Evolutionary conservation across 75 land plant species (phyloP), one percentile per base, ranked within the genome.

Genomic region (Pinus tabuliformis): DNA sequence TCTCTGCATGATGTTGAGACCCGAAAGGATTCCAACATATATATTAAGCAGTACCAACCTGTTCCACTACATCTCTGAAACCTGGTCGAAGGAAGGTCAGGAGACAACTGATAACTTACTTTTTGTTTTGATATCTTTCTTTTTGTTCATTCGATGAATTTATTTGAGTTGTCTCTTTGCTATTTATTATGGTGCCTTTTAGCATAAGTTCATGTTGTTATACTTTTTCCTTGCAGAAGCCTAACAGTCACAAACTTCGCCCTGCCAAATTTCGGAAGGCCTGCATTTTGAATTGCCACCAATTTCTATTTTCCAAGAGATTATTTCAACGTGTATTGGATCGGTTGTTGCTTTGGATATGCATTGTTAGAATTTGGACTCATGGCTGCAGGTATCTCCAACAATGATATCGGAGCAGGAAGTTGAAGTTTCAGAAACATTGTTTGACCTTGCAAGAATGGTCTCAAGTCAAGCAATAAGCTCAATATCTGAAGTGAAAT

Each of bases 391-490:
- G 81, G 82, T 75, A 26, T 63, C 82, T 20, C 71, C 84, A 30
- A 30, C 80, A 36, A 20, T 62, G 28, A 61, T 81, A 59, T 81
- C 84, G 3, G 86, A 84, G 65, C 83, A 81, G 58, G 86, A 84
- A 28, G 86, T 73, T 59, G 84, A 84, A 71, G 86, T 84, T 8
- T 83, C 86, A 22, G 86, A 84, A 74, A 84, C 86, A 28, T 70
- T 84, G 37, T 84, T 84, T 74, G 84, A 81, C 77, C 76, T 84
- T 57, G 84, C 84, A 22, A 70, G 84, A 74, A 81, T 72, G 73
- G 33, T 74, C 56, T 64, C 84, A 56, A 72, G 64, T 64, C 73
- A 65, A 63, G 61, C 82, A 30, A 39, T 72, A 16, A 57, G 42
- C 24, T 37, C 5, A 2, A 37, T 37, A 37, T 62, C 70, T 58